A percentile compares a stretch with the other conserved stretches of the same genome.
Evolutionary conservation across 169 alveolate species (phyloP).

Genomic region (Babesia bigemina): DNA sequence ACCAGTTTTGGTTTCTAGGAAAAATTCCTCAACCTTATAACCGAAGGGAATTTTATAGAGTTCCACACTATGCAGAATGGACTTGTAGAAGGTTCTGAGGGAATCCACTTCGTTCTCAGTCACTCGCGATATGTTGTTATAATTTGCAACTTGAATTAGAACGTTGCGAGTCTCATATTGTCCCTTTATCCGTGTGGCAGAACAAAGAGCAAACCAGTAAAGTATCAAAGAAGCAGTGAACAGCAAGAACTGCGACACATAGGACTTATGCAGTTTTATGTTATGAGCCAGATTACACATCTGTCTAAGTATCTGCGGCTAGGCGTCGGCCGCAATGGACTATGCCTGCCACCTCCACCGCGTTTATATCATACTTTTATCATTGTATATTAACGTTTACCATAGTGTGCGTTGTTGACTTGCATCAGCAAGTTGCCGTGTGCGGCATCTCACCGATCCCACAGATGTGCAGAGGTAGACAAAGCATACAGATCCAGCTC

Average conservation of each 20-base stretch:
- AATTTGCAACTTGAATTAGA: conserved; percentile 6
- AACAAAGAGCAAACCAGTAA: not conserved
- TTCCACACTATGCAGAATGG: conserved; percentile 16
- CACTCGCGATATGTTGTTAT: conserved; percentile 5
- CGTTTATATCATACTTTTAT: too few species aligned
- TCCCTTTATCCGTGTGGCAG: not conserved
- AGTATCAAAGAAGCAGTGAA: not conserved
- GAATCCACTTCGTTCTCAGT: conserved; percentile 16
- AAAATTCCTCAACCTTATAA: conserved; percentile 19
- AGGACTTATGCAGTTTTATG: not conserved
- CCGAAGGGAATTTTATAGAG: conserved; percentile 30
- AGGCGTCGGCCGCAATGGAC: not conserved
- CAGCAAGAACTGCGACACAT: conserved; percentile 2
- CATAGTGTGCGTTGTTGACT: too few species aligned
- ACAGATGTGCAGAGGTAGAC: not conserved
- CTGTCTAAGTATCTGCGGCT: not conserved
- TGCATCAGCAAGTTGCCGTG: too few species aligned
- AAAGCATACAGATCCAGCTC: not conserved
- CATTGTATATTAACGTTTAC: too few species aligned
- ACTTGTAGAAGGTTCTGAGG: conserved; percentile 19
- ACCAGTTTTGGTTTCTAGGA: conserved; percentile 21
- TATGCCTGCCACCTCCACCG: too few species aligned
- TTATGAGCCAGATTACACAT: not conserved
- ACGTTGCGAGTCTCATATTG: conserved; percentile 38
- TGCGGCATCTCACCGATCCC: too few species aligned